Percentiles rank a stretch among this genome's conserved stretches.
Evolutionary conservation across 2,329 filamentous ascomycete genomes (phyloP).

Genomic region (Ophiostoma tasmaniense): DNA sequence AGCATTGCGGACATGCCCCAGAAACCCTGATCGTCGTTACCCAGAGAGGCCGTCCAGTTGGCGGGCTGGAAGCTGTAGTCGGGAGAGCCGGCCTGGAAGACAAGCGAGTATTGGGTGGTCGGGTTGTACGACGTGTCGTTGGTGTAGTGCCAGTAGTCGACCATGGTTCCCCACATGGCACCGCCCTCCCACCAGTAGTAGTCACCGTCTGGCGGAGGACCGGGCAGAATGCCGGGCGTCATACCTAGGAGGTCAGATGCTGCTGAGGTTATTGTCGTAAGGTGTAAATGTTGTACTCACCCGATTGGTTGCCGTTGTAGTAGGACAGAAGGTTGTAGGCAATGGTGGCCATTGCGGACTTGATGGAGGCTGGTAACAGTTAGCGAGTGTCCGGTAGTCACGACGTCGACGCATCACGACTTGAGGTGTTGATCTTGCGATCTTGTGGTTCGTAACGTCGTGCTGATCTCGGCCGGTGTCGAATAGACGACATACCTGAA

Average conservation of each 20-base stretch:
- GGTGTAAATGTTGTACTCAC: conserved; percentile 5
- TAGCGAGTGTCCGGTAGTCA: not conserved
- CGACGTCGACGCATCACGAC: not conserved
- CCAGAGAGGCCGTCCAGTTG: conserved; percentile 36
- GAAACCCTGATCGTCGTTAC: conserved; percentile 54
- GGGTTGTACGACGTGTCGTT: conserved; percentile 43
- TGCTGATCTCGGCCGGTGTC: not conserved
- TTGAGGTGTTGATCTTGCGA: too few species aligned
- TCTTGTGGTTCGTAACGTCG: not conserved
- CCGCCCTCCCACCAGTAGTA: conserved; percentile 32
- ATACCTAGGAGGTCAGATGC: conserved; percentile 4
- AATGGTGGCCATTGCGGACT: conserved; percentile 36
- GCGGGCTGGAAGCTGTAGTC: conserved; percentile 40
- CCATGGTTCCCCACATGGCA: conserved; percentile 27
- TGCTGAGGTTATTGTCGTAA: not conserved
- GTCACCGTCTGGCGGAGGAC: conserved; percentile 26
- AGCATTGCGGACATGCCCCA: conserved; percentile 51
- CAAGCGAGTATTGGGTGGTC: conserved; percentile 35
- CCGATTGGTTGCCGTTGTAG: conserved; percentile 40
- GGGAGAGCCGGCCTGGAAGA: conserved; percentile 38
- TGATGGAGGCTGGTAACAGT: conserved; percentile 37
- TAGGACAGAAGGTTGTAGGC: conserved; percentile 43
- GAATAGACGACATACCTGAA: conserved; percentile 12
- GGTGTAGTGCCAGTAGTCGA: conserved; percentile 35
- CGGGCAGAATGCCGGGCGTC: conserved; percentile 27